Percentiles rank a stretch among this genome's conserved stretches.
Conservation (phyloP, 2,329 filamentous ascomycete species). For the Apiospora kogelbergensis region DNA sequence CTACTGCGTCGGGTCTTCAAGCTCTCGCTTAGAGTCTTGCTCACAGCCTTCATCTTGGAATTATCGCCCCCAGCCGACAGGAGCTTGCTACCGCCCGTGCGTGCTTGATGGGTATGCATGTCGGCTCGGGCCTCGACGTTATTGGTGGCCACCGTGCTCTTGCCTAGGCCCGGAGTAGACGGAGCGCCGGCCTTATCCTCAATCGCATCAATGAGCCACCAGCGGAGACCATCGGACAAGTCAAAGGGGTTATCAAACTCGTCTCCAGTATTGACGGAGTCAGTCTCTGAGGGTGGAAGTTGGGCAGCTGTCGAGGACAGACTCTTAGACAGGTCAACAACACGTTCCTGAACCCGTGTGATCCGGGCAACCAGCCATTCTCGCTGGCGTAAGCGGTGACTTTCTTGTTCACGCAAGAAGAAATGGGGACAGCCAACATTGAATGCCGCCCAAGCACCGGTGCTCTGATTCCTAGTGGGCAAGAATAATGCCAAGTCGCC, state of each 20-base stretch:
- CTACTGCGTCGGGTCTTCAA: slow-evolving; percentile 90
- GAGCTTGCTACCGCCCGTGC: slow-evolving; percentile 39
- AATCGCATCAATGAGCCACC: slow-evolving; percentile 91
- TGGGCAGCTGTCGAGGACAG: slow-evolving; percentile 47
- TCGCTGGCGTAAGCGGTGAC: slow-evolving; percentile 76
- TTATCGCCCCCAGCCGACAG: slow-evolving; percentile 37
- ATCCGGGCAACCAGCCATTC: slow-evolving; percentile 98
- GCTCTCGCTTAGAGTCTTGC: slow-evolving; percentile 80
- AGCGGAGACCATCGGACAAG: slow-evolving; percentile 88
- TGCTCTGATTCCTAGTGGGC: slow-evolving; percentile 90
- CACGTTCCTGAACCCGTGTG: slow-evolving; percentile 83
- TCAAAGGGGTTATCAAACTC: slow-evolving; percentile 98
- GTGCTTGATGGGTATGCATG: slow-evolving; percentile 51
- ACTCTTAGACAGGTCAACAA: slow-evolving; percentile 87
- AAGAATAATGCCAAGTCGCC: slow-evolving; percentile 93
- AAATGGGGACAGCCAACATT: slow-evolving; percentile 97
- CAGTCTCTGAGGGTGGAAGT: slow-evolving; percentile 43
- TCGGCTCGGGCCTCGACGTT: slow-evolving; percentile 84
- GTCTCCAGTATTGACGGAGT: slow-evolving; percentile 54
- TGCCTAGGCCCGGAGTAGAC: slow-evolving; percentile 87
- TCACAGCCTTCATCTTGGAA: slow-evolving; percentile 68
- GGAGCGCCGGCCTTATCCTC: slow-evolving; percentile 93
- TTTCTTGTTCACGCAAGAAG: slow-evolving; percentile 91
- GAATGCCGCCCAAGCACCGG: slow-evolving; percentile 96
- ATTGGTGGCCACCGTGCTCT: slow-evolving; percentile 86